Conservation (phyloP, 305 asterid genomes). For the Coffea humblotiana region DNA sequence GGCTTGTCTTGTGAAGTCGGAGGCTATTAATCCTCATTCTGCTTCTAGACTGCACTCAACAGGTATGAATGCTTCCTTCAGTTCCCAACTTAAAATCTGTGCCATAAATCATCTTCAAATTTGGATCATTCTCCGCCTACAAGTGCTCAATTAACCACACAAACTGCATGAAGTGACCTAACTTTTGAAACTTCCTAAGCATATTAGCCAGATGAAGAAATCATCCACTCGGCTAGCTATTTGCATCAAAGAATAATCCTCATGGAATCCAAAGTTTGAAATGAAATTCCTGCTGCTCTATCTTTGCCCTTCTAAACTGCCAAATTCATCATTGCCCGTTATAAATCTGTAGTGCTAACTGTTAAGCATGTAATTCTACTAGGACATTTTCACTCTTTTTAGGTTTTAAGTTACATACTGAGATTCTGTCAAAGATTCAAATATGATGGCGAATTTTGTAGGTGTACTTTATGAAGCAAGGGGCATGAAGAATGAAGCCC, state of each 20-base stretch:
- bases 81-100: not conserved
- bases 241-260: not conserved
- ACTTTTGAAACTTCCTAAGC: not conserved
- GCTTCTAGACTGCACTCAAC: slow-evolving; percentile 80
- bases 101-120: not conserved
- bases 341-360: not conserved
- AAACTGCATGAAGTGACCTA: not conserved
- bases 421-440: not conserved
- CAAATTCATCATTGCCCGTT: not conserved
- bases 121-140: not conserved
- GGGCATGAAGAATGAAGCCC: slow-evolving; percentile 66
- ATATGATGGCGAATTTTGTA: slow-evolving; percentile 21
- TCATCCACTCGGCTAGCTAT: not conserved
- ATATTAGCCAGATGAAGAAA: not conserved
- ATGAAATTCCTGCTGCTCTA: not conserved
- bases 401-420: no score
- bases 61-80: slow-evolving; percentile 38
- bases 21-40: slow-evolving; percentile 80
- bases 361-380: not conserved
- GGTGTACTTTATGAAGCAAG: slow-evolving; percentile 67
- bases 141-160: not conserved
- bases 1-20: slow-evolving; percentile 79
- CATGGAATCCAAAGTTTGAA: not conserved
- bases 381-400: no score
- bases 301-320: not conserved